Evolutionary conservation across 495 filamentous ascomycete genomes (phyloP).

Genomic region (Penicillium simplicissimum): DNA sequence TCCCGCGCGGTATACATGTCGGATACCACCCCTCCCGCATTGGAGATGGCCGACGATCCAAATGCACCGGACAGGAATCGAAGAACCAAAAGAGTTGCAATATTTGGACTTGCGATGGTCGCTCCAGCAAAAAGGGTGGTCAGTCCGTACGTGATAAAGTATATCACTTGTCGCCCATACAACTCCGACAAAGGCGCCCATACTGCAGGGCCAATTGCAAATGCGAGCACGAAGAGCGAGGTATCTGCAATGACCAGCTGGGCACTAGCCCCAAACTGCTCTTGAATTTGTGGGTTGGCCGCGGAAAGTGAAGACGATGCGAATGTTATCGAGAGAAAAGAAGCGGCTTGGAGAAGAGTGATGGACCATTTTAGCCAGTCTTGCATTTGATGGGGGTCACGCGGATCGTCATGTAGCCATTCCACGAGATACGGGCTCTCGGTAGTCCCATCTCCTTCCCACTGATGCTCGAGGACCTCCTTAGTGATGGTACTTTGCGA

Average conservation of each 20-base stretch:
- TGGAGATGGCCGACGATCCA: constrained; percentile 60
- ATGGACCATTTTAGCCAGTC: constrained; percentile 59
- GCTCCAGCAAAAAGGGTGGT: constrained; percentile 46
- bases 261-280: constrained; percentile 46
- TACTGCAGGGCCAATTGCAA: constrained; percentile 47
- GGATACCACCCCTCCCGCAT: constrained; percentile 60
- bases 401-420: constrained; percentile 59
- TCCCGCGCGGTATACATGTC: constrained; percentile 58
- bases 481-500: constrained; percentile 28
- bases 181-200: constrained; percentile 71
- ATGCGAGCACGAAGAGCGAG: constrained; percentile 49
- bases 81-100: constrained; percentile 8
- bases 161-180: constrained; percentile 53
- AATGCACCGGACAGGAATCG: constrained; percentile 63
- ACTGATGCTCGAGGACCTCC: constrained; percentile 50
- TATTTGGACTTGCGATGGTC: constrained; percentile 24
- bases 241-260: constrained; percentile 41
- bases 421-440: constrained; percentile 66
- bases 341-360: constrained; percentile 55
- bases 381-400: constrained; percentile 60
- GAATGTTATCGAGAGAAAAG: constrained; percentile 64
- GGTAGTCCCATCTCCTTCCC: constrained; percentile 58
- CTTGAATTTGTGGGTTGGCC: constrained; percentile 54
- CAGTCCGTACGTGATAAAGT: constrained; percentile 40
- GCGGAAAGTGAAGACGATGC: constrained; percentile 65